phyloP scores from a whole-genome alignment of 1,284 basidiomycete genomes.

The Ustilago sp. region DNA sequence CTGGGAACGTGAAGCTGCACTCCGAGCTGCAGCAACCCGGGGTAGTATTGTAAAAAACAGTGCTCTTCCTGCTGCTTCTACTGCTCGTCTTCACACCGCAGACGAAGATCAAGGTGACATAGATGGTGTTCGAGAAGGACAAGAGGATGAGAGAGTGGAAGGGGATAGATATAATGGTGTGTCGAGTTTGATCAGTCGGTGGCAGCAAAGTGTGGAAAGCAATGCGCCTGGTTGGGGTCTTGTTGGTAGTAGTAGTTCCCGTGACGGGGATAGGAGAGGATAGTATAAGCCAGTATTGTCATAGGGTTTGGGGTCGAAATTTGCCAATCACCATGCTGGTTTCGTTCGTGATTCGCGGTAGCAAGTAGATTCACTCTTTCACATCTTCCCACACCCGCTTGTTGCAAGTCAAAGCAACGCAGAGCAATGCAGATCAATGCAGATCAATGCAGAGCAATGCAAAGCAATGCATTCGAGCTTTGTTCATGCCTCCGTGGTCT shows the following conservation, averaged over 20 bases:
- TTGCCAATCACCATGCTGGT: constrained; percentile 19
- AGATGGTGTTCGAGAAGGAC: background rate
- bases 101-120: background rate
- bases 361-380: constrained; percentile 2
- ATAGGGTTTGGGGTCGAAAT: constrained; percentile 11
- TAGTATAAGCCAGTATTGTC: constrained; percentile 10
- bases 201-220: constrained; percentile 52
- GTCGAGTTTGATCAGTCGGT: constrained; percentile 35
- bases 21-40: constrained; percentile 27
- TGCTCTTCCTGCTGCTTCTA: constrained; percentile 17
- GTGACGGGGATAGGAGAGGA: background rate
- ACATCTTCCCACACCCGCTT: background rate
- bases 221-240: constrained; percentile 57
- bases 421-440: background rate
- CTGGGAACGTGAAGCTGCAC: constrained; percentile 58
- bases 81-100: constrained; percentile 3
- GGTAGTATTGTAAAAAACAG: constrained; percentile 25
- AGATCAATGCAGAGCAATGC: too few relatives aligned
- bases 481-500: background rate
- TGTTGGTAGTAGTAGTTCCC: constrained; percentile 16
- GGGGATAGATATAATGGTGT: constrained; percentile 49
- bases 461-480: background rate
- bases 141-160: background rate
- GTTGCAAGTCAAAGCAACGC: too few relatives aligned
- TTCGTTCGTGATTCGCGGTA: constrained; percentile 6